Evolutionary conservation across 306 rosid genomes (phyloP).

Genomic region (Betula pendula): DNA sequence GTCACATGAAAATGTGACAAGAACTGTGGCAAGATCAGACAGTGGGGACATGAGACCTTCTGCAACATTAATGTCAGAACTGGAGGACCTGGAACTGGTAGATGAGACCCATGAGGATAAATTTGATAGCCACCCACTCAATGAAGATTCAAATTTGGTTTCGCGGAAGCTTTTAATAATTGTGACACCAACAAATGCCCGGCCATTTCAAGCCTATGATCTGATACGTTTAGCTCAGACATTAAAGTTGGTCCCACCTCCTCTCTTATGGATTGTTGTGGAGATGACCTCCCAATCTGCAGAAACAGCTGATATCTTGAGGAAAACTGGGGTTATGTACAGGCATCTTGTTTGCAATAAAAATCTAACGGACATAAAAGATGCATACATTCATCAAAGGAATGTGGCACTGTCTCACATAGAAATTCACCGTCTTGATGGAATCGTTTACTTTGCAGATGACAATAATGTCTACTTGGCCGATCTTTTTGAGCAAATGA

Average conservation of each 20-base stretch:
- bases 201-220: conserved; percentile 65
- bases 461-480: conserved; percentile 57
- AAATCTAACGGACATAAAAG: conserved; percentile 55
- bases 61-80: conserved; percentile 36
- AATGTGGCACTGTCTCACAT: conserved; percentile 75
- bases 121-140: conserved; percentile 16
- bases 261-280: conserved; percentile 87
- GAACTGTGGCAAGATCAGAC: conserved; percentile 22
- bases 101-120: conserved; percentile 32
- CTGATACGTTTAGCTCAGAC: conserved; percentile 73
- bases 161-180: conserved; percentile 70
- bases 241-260: conserved; percentile 56
- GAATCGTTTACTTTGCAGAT: conserved; percentile 85
- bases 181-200: conserved; percentile 65
- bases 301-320: conserved; percentile 71
- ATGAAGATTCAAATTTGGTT: conserved; percentile 42
- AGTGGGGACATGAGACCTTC: conserved; percentile 32
- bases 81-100: conserved; percentile 23
- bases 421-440: conserved; percentile 85
- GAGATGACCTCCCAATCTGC: conserved; percentile 80
- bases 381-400: conserved; percentile 61
- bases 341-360: conserved; percentile 74
- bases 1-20: conserved; percentile 35
- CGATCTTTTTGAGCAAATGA: conserved; percentile 72
- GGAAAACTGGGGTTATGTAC: conserved; percentile 74